Percentiles rank a stretch among this genome's conserved stretches.
Conservation (phyloP, 1,139 yeast species). For the Pichiaceae sp. region DNA sequence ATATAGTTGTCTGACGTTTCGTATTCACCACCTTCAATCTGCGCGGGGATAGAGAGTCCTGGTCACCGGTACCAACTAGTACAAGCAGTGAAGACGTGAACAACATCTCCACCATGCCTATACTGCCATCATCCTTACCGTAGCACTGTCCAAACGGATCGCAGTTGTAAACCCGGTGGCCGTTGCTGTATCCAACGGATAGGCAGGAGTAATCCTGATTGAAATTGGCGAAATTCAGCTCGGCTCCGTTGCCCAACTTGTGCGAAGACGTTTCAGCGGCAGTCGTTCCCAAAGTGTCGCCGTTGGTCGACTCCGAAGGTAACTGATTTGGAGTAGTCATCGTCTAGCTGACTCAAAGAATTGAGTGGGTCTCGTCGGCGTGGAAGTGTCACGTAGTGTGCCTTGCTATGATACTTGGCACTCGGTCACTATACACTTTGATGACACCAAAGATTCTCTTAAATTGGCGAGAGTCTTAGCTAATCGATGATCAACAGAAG, state of each 20-base stretch:
- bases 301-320: no score
- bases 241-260: no score
- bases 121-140: slow-evolving; percentile 27
- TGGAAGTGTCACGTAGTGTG: no score
- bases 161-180: slow-evolving; percentile 53
- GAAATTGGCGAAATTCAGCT: slow-evolving; percentile 47
- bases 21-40: slow-evolving; percentile 56
- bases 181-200: slow-evolving; percentile 46
- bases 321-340: background rate
- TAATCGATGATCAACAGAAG: no score
- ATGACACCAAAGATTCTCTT: no score
- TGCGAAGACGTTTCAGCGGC: no score
- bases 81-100: slow-evolving; percentile 66
- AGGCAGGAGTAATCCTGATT: slow-evolving; percentile 60
- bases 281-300: no score
- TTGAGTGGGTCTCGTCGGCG: no score
- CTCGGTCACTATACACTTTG: no score
- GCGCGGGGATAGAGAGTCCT: slow-evolving; percentile 35
- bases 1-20: slow-evolving; percentile 58
- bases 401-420: no score
- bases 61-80: slow-evolving; percentile 42
- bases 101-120: slow-evolving; percentile 50
- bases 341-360: background rate
- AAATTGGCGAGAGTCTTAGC: no score
- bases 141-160: slow-evolving; percentile 55